These are phyloP conservation scores for Rubroshorea leprosula DNA, from an alignment of 345 rosid species.

Conservation along the genomic window DNA sequence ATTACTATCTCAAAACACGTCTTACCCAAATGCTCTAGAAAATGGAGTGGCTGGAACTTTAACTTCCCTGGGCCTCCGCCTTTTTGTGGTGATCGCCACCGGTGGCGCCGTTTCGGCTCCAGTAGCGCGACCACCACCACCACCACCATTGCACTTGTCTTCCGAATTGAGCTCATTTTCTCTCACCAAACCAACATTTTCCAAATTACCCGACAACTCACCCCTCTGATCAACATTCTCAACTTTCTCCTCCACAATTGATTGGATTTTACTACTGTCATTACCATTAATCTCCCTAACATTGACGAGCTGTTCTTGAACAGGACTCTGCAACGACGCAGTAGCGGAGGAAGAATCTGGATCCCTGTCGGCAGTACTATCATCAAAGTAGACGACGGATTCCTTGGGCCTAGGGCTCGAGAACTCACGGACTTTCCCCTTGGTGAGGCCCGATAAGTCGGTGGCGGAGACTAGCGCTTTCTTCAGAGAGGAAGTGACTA, in stretches of 20 bases:
- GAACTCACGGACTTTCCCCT: constrained; percentile 53
- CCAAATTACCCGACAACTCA: background rate
- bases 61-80: constrained; percentile 80
- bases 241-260: constrained; percentile 11
- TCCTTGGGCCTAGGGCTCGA: constrained; percentile 43
- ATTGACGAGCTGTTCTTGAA: background rate
- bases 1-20: background rate
- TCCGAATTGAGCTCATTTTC: constrained; percentile 23
- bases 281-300: background rate
- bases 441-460: constrained; percentile 75
- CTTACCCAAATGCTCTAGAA: constrained; percentile 84
- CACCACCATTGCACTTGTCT: constrained; percentile 19
- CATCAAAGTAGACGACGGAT: constrained; percentile 57
- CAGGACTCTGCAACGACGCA: constrained; percentile 13
- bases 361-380: background rate
- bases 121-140: constrained; percentile 12
- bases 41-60: constrained; percentile 91
- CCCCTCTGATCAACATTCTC: constrained; percentile 12
- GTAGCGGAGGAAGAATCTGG: constrained; percentile 4
- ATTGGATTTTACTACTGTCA: constrained; percentile 6
- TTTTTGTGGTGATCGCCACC: constrained; percentile 24
- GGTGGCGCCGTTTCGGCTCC: constrained; percentile 17
- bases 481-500: constrained; percentile 52
- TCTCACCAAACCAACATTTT: constrained; percentile 13
- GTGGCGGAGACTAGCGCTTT: constrained; percentile 64